Evolutionary conservation across 805 yeast genomes (phyloP).

Genomic region (Kluyveromyces wickerhamii): DNA sequence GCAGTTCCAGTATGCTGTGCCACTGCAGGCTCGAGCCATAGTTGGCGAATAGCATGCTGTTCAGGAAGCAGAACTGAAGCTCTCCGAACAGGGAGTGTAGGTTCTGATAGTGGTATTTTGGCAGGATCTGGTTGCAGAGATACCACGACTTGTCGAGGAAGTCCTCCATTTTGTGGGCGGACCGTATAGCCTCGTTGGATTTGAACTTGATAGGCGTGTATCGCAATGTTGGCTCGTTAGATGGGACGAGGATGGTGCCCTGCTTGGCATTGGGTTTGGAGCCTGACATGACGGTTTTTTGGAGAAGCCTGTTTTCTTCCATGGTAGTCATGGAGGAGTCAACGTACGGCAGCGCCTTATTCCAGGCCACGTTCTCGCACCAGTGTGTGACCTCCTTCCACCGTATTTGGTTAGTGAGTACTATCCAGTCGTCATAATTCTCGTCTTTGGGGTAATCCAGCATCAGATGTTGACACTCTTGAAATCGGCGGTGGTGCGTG

Average conservation of each 20-base stretch:
- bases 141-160: slow-evolving; percentile 59
- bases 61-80: slow-evolving; percentile 42
- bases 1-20: slow-evolving; percentile 43
- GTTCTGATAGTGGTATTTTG: slow-evolving; percentile 20
- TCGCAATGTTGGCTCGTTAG: slow-evolving; percentile 10
- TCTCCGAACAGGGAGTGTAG: slow-evolving; percentile 40
- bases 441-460: slow-evolving; percentile 18
- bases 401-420: slow-evolving; percentile 10
- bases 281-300: slow-evolving; percentile 8
- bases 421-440: slow-evolving; percentile 16
- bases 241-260: neutral
- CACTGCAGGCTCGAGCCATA: slow-evolving; percentile 59
- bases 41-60: slow-evolving; percentile 49
- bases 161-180: slow-evolving; percentile 39
- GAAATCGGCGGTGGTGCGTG: slow-evolving; percentile 3
- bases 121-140: slow-evolving; percentile 31
- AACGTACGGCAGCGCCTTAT: slow-evolving; percentile 13
- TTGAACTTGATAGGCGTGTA: slow-evolving; percentile 25
- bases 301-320: slow-evolving; percentile 18
- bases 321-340: slow-evolving; percentile 26
- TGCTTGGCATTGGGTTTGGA: neutral
- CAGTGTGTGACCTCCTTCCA: slow-evolving; percentile 12
- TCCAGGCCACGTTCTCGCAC: slow-evolving; percentile 2
- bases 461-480: slow-evolving; percentile 11
- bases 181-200: slow-evolving; percentile 23